Evolutionary conservation across 2,329 filamentous ascomycete species (phyloP).

Genomic region (Chaetomium olivaceum): DNA sequence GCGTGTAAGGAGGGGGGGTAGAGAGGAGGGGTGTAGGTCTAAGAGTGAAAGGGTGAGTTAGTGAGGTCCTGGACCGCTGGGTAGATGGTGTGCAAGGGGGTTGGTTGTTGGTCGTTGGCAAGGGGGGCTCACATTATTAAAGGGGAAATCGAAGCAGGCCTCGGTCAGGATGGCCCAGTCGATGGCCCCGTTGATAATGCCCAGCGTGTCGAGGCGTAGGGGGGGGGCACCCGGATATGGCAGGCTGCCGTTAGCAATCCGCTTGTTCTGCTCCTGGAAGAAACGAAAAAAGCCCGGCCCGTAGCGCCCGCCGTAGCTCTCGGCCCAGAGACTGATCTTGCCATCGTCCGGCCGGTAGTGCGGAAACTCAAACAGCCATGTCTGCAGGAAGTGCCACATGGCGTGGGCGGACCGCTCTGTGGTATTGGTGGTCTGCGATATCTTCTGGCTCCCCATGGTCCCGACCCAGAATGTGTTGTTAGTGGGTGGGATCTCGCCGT

Average conservation of each 20-base stretch:
- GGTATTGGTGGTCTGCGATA: constrained; percentile 9
- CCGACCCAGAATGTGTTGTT: constrained; percentile 10
- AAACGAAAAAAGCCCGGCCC: constrained; percentile 8
- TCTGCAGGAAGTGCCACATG: constrained; percentile 16
- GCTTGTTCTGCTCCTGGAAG: constrained; percentile 17
- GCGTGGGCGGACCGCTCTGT: constrained; percentile 7
- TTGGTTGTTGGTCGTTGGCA: neutral
- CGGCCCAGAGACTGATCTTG: constrained; percentile 10
- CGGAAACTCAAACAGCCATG: constrained; percentile 9
- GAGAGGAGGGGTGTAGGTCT: constrained; percentile 11
- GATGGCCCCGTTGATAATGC: constrained; percentile 10
- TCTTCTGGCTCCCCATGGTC: constrained; percentile 7
- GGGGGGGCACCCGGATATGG: neutral
- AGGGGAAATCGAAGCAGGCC: neutral
- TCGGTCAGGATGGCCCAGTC: constrained; percentile 7
- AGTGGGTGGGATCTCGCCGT: constrained; percentile 1
- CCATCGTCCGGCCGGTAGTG: constrained; percentile 2
- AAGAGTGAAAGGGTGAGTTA: neutral
- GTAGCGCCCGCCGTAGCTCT: constrained; percentile 14
- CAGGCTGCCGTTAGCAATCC: constrained; percentile 2
- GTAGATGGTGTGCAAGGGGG: too few species aligned
- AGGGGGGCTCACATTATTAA: constrained; percentile 7
- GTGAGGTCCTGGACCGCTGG: neutral
- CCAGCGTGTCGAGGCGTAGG: constrained; percentile 12
- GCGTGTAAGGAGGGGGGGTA: constrained; percentile 6